These are phyloP conservation scores for Trichoderma guizhouense DNA, from an alignment of 2,329 filamentous ascomycete genomes.

Conservation along the genomic window DNA sequence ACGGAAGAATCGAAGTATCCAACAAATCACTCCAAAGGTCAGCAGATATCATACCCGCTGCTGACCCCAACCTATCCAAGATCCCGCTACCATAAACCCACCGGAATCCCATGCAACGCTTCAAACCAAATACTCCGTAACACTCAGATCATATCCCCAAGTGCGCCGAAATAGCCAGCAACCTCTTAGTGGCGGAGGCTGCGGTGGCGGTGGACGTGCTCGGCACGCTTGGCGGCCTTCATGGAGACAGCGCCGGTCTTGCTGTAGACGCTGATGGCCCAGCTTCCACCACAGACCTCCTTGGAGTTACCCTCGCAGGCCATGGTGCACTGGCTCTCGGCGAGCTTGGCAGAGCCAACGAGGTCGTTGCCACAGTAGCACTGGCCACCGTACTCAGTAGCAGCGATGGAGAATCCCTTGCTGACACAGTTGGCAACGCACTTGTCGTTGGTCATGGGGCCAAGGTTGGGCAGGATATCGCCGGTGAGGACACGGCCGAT, in stretches of 20 bases:
- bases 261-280: constrained; percentile 45
- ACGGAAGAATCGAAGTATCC: constrained; percentile 20
- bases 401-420: constrained; percentile 43
- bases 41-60: constrained; percentile 19
- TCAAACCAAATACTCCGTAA: constrained; percentile 1
- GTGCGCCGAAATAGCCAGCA: background rate
- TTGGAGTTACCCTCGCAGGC: constrained; percentile 47
- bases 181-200: constrained; percentile 28
- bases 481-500: constrained; percentile 37
- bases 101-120: constrained; percentile 6
- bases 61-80: background rate
- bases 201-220: constrained; percentile 36
- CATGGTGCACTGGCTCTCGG: constrained; percentile 41
- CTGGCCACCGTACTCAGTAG: constrained; percentile 49
- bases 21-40: background rate
- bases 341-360: constrained; percentile 38
- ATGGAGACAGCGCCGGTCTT: constrained; percentile 32
- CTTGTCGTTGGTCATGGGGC: constrained; percentile 41
- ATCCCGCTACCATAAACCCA: background rate
- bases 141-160: background rate
- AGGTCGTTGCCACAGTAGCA: constrained; percentile 49
- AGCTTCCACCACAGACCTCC: constrained; percentile 50
- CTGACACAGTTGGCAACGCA: constrained; percentile 49
- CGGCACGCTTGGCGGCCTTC: constrained; percentile 31
- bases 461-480: constrained; percentile 40